Conservation (phyloP, 129 eudicot species). For the Dittrichia graveolens region DNA sequence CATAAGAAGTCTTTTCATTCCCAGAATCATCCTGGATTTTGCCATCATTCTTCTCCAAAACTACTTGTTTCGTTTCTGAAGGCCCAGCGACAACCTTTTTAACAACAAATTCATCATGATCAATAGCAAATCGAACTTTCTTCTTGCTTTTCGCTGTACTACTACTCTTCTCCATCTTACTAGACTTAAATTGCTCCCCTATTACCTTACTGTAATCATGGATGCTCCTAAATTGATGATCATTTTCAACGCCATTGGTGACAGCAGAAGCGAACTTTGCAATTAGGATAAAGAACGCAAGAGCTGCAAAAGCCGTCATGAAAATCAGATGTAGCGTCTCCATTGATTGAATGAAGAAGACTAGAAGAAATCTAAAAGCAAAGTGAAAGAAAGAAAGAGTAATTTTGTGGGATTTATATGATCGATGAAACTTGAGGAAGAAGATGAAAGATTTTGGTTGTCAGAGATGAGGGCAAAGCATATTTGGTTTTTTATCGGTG, state of each 20-base stretch:
- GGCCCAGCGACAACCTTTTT: slow-evolving; percentile 29
- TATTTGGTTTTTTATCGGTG: slow-evolving; percentile 43
- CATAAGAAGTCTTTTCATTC: slow-evolving; percentile 2
- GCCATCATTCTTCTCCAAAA: background rate
- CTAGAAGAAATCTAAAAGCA: background rate
- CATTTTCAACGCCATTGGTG: slow-evolving; percentile 5
- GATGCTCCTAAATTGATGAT: background rate
- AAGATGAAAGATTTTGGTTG: slow-evolving; percentile 46
- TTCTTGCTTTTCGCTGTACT: slow-evolving; percentile 43
- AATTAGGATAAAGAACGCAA: slow-evolving; percentile 40
- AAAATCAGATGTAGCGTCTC: slow-evolving; percentile 43
- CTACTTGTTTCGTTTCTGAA: slow-evolving; percentile 18
- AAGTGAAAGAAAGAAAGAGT: background rate
- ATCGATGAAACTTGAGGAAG: slow-evolving; percentile 22
- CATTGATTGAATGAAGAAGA: slow-evolving; percentile 31
- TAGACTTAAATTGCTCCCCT: slow-evolving; percentile 33
- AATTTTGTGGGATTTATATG: background rate
- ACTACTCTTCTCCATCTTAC: slow-evolving; percentile 25
- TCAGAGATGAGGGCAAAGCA: slow-evolving; percentile 56
- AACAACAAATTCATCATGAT: slow-evolving; percentile 33
- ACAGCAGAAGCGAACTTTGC: slow-evolving; percentile 39
- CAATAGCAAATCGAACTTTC: slow-evolving; percentile 60
- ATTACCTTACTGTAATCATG: slow-evolving; percentile 9
- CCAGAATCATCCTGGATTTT: background rate
- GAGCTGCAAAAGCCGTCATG: slow-evolving; percentile 41